Evolutionary conservation across 208 protist species (phyloP).

Genomic region (Leishmania amazonensis): DNA sequence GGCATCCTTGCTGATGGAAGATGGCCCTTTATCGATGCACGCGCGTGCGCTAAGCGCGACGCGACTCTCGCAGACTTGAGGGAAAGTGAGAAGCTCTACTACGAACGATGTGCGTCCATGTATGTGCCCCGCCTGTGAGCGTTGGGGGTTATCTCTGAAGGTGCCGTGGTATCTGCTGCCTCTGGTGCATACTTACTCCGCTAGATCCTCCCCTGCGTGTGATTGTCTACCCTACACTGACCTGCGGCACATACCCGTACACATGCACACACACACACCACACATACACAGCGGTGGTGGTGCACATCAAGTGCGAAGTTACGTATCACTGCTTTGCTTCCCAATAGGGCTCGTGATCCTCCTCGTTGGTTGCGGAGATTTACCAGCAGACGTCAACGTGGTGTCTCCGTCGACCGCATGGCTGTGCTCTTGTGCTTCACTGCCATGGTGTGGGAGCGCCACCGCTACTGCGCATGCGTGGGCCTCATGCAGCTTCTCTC

Average conservation of each 20-base stretch:
- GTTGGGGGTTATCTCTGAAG: neutral
- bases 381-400: neutral
- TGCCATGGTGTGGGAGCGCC: neutral
- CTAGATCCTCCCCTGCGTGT: neutral
- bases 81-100: neutral
- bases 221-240: neutral
- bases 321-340: neutral
- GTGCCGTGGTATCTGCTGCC: neutral
- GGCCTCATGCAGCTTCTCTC: neutral
- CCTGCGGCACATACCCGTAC: neutral
- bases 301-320: neutral
- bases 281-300: neutral
- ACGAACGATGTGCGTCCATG: neutral
- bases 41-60: slow-evolving; percentile 15
- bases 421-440: neutral
- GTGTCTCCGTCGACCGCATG: neutral
- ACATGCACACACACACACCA: neutral
- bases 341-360: neutral
- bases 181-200: neutral
- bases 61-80: neutral
- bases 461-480: neutral
- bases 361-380: neutral
- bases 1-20: slow-evolving; percentile 10
- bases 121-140: neutral
- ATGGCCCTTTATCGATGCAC: slow-evolving; percentile 18